These are phyloP conservation scores for Microcyclosporella mali DNA, from an alignment of 2,329 filamentous ascomycete species.

Conservation along the genomic window DNA sequence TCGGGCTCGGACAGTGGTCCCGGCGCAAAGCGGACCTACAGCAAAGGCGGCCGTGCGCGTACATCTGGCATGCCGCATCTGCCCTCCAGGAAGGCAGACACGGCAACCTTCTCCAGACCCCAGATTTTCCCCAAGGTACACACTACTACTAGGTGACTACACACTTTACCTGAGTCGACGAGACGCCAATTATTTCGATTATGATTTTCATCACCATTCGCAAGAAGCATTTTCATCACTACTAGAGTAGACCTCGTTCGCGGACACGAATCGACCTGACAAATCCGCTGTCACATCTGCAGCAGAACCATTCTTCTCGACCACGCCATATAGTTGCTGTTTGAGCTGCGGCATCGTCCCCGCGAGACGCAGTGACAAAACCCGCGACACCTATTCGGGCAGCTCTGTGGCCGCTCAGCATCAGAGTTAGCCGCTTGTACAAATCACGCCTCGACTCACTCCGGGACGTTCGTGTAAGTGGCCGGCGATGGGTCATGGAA, in stretches of 20 bases:
- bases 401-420: slow-evolving; percentile 12
- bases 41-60: slow-evolving; percentile 10
- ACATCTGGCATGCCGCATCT: slow-evolving; percentile 2
- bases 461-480: slow-evolving; percentile 12
- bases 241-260: too few species aligned
- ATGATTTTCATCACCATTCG: too few species aligned
- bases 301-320: not conserved
- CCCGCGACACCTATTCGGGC: slow-evolving; percentile 13
- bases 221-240: too few species aligned
- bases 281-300: too few species aligned
- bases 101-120: slow-evolving; percentile 23
- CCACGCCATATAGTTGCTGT: too few species aligned
- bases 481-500: slow-evolving; percentile 9
- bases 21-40: slow-evolving; percentile 7
- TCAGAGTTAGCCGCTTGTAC: slow-evolving; percentile 23
- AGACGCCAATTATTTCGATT: too few species aligned
- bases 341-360: too few species aligned
- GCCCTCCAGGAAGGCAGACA: slow-evolving; percentile 3
- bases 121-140: slow-evolving; percentile 19
- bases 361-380: not conserved
- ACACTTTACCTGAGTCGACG: too few species aligned
- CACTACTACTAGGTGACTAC: slow-evolving; percentile 5
- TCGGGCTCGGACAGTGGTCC: slow-evolving; percentile 5
- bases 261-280: too few species aligned
- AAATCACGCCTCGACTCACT: slow-evolving; percentile 9